A percentile compares a stretch with the other conserved stretches of the same genome.
Evolutionary conservation across 805 yeast species (phyloP).

Genomic region (Myxozyma nipponensis): DNA sequence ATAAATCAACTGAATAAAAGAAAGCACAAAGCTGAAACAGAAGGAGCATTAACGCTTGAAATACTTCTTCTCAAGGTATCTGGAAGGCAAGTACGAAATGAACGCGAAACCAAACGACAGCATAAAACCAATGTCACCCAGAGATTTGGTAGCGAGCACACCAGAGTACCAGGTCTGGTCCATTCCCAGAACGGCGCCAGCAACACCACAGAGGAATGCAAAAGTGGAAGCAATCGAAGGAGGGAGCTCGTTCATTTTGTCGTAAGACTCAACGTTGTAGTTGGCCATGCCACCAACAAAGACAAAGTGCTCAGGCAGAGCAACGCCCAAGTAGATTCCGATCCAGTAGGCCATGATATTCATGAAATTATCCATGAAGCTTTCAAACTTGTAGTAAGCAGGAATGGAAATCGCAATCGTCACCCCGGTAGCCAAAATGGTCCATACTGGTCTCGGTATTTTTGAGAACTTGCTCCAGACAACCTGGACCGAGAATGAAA

Average conservation of each 20-base stretch:
- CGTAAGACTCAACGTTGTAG: constrained; percentile 61
- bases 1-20: neutral
- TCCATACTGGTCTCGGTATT: constrained; percentile 83
- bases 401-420: constrained; percentile 87
- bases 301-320: constrained; percentile 77
- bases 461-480: constrained; percentile 68
- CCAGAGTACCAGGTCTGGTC: constrained; percentile 80
- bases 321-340: constrained; percentile 74
- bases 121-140: constrained; percentile 88
- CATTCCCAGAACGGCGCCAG: constrained; percentile 87
- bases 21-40: neutral
- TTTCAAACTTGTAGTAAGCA: constrained; percentile 68
- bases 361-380: constrained; percentile 83
- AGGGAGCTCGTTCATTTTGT: constrained; percentile 58
- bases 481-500: constrained; percentile 82
- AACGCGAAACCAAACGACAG: constrained; percentile 65
- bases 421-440: constrained; percentile 66
- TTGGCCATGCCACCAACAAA: constrained; percentile 57
- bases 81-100: constrained; percentile 51
- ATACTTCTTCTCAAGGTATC: constrained; percentile 67
- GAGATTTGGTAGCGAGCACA: constrained; percentile 53
- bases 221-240: constrained; percentile 72
- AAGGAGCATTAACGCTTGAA: constrained; percentile 38
- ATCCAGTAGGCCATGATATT: constrained; percentile 86
- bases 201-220: constrained; percentile 78